A percentile compares a stretch with the other conserved stretches of the same genome.
Evolutionary conservation across 345 rosid species (phyloP).

Genomic region (Rhodamnia argentea): DNA sequence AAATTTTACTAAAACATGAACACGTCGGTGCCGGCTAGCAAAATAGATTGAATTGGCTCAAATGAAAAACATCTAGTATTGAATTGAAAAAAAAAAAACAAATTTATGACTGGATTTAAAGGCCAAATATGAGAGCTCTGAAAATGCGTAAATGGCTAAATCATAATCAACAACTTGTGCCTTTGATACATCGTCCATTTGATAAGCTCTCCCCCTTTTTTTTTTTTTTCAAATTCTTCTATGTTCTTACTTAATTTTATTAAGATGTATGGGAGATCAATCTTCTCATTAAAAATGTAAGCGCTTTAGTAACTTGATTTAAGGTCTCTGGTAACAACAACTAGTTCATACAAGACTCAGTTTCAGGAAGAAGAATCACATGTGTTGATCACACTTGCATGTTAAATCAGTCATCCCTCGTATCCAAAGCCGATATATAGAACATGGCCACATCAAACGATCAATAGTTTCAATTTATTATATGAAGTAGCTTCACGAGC

Average conservation of each 20-base stretch:
- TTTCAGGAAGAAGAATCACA: neutral
- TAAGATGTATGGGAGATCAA: neutral
- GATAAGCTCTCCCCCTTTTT: neutral
- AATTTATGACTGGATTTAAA: neutral
- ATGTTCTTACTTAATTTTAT: neutral
- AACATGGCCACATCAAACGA: neutral
- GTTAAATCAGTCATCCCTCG: neutral
- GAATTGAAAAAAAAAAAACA: too few species aligned
- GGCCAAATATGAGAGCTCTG: slow-evolving; percentile 1
- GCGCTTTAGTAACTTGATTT: neutral
- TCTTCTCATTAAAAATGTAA: too few species aligned
- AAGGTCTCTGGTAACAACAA: neutral
- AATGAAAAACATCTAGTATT: too few species aligned
- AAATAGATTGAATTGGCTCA: too few species aligned
- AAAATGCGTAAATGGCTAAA: neutral
- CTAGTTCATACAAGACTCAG: neutral
- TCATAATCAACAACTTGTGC: neutral
- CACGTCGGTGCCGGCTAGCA: too few species aligned
- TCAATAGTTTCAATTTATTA: neutral
- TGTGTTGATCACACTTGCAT: neutral
- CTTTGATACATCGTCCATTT: neutral
- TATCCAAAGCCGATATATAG: neutral
- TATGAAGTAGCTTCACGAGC: neutral
- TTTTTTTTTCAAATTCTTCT: fast-evolving
- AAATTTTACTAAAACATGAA: too few species aligned